Conservation (phyloP, 768 basidiomycete genomes). For the Mycena albidolilacea region DNA sequence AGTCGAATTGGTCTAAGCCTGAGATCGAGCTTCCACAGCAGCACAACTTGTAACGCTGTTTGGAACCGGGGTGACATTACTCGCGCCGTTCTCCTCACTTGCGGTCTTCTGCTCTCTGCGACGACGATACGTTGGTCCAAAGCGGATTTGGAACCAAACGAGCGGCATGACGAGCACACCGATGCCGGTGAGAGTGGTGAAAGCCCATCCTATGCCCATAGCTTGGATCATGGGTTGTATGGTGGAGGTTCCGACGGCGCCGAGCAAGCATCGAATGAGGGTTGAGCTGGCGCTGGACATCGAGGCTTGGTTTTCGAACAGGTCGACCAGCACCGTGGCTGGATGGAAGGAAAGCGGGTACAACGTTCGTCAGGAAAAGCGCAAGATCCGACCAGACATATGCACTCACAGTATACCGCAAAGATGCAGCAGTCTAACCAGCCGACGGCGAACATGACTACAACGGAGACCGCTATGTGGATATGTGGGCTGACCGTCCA, state of each 20-base stretch:
- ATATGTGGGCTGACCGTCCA: conserved; percentile 5
- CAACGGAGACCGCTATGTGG: conserved; percentile 2
- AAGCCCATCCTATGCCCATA: conserved; percentile 5
- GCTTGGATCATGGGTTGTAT: conserved; percentile 8
- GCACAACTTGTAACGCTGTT: background rate
- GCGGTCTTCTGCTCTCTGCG: background rate
- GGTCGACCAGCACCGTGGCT: conserved; percentile 1
- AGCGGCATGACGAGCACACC: conserved; percentile 10
- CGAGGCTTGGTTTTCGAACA: conserved; percentile 9
- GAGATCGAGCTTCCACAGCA: background rate
- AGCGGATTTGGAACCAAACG: conserved; percentile 5
- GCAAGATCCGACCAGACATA: background rate
- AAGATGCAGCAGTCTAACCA: conserved; percentile 8
- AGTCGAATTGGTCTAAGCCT: conserved; percentile 6
- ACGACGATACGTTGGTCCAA: conserved; percentile 10
- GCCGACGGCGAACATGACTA: conserved; percentile 7
- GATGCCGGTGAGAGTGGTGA: conserved; percentile 7
- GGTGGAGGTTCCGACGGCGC: conserved; percentile 8
- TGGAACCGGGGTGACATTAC: conserved; percentile 4
- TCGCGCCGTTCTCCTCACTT: conserved; percentile 4
- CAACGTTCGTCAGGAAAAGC: conserved; percentile 2
- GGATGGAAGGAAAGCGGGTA: conserved; percentile 5
- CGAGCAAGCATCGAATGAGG: conserved; percentile 4
- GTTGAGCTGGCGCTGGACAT: conserved; percentile 4
- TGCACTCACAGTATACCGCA: conserved; percentile 7